These are phyloP conservation scores for Hanseniaspora lindneri DNA, from an alignment of 805 yeast species.

Conservation along the genomic window DNA sequence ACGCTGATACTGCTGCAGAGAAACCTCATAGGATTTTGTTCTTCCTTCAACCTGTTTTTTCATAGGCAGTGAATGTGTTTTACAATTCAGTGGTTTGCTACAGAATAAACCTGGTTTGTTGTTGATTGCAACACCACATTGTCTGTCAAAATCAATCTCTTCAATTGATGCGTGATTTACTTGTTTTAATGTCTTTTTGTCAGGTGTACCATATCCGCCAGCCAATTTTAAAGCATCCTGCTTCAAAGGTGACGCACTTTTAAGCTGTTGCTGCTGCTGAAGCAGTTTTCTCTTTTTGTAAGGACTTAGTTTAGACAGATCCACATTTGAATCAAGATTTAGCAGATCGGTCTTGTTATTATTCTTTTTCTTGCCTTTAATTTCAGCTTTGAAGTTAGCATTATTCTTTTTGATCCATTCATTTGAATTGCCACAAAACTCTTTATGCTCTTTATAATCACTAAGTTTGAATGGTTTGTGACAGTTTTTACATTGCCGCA, in stretches of 20 bases:
- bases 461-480: constrained; percentile 25
- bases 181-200: constrained; percentile 31
- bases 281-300: constrained; percentile 19
- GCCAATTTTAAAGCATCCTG: constrained; percentile 18
- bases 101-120: constrained; percentile 75
- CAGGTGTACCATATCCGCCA: constrained; percentile 16
- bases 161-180: constrained; percentile 52
- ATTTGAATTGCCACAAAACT: constrained; percentile 15
- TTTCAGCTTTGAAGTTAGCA: constrained; percentile 17
- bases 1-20: constrained; percentile 81
- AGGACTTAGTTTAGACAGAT: constrained; percentile 9
- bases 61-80: constrained; percentile 97
- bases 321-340: not conserved
- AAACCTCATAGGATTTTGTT: constrained; percentile 79
- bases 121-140: constrained; percentile 90
- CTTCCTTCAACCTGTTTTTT: constrained; percentile 91
- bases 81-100: constrained; percentile 91
- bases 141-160: constrained; percentile 82
- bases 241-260: constrained; percentile 19
- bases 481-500: constrained; percentile 28
- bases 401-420: constrained; percentile 17
- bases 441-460: constrained; percentile 25
- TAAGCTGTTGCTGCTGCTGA: constrained; percentile 18
- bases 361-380: constrained; percentile 8
- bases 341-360: not conserved